Conservation (phyloP, 176 grass and related monocot genomes). For the Puccinellia tenuiflora region DNA sequence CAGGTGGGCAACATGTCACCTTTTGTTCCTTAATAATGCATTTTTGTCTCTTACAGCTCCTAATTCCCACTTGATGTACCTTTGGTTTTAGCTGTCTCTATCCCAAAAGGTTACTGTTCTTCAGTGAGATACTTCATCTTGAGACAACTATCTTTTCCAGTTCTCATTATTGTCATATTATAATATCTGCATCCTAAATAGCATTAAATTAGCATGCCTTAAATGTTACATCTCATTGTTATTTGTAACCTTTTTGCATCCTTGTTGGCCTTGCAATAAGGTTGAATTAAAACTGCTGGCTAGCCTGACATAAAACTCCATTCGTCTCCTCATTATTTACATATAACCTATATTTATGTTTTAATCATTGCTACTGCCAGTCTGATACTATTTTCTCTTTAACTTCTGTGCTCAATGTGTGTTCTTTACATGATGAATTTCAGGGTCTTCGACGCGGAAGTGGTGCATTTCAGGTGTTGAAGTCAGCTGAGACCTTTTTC, state of each 20-base stretch:
- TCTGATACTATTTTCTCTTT: background rate
- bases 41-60: background rate
- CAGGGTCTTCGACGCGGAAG: constrained; percentile 52
- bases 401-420: background rate
- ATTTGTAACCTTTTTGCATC: background rate
- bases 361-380: background rate
- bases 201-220: background rate
- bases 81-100: background rate
- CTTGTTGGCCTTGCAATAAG: background rate
- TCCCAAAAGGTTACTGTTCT: background rate
- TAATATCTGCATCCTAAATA: background rate
- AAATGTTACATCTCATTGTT: background rate
- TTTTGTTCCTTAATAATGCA: constrained; percentile 13
- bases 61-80: background rate
- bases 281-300: background rate
- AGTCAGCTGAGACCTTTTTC: constrained; percentile 69
- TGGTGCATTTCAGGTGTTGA: constrained; percentile 84
- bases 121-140: background rate
- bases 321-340: background rate
- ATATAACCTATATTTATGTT: background rate
- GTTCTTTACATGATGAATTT: constrained; percentile 26
- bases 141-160: background rate
- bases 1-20: constrained; percentile 31
- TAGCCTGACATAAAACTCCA: background rate
- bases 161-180: background rate